Conservation (phyloP, 306 rosid genomes). For the Dryas alaskensis region DNA sequence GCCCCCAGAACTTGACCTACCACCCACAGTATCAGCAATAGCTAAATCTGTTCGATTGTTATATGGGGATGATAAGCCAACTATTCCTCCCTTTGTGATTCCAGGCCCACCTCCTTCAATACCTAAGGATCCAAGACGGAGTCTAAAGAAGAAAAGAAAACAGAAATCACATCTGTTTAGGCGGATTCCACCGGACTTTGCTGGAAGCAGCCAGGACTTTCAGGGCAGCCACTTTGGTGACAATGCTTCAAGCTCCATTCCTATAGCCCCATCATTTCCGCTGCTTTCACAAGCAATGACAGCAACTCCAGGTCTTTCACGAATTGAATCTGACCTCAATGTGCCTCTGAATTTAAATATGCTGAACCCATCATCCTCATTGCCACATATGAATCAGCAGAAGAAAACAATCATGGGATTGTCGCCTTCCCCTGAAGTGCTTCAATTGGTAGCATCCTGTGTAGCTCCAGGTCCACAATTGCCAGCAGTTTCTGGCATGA, state of each 20-base stretch:
- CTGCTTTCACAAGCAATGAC: slow-evolving; percentile 43
- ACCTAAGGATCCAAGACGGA: slow-evolving; percentile 88
- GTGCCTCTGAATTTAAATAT: slow-evolving; percentile 40
- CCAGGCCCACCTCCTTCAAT: slow-evolving; percentile 85
- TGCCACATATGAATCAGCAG: slow-evolving; percentile 32
- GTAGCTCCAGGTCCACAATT: slow-evolving; percentile 56
- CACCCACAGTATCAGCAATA: slow-evolving; percentile 87
- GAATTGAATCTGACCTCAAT: slow-evolving; percentile 56
- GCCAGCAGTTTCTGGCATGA: slow-evolving; percentile 43
- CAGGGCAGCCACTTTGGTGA: slow-evolving; percentile 37
- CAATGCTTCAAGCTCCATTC: slow-evolving; percentile 63
- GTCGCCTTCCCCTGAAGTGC: slow-evolving; percentile 93
- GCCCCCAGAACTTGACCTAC: slow-evolving; percentile 71
- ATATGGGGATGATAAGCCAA: slow-evolving; percentile 75
- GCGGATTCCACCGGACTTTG: slow-evolving; percentile 40
- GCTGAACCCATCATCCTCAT: slow-evolving; percentile 40
- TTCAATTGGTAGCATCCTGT: slow-evolving; percentile 81
- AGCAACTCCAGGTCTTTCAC: slow-evolving; percentile 39
- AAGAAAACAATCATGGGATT: slow-evolving; percentile 49
- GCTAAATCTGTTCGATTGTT: slow-evolving; percentile 87
- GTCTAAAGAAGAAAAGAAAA: slow-evolving; percentile 63
- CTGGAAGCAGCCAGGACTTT: slow-evolving; percentile 49
- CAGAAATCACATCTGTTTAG: slow-evolving; percentile 45
- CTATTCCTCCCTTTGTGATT: slow-evolving; percentile 88
- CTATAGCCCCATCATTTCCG: slow-evolving; percentile 54